Percentiles rank a stretch among this genome's conserved stretches.
phyloP scores from a whole-genome alignment of 2,329 filamentous ascomycete species.

The Zasmidium citrigriseum region DNA sequence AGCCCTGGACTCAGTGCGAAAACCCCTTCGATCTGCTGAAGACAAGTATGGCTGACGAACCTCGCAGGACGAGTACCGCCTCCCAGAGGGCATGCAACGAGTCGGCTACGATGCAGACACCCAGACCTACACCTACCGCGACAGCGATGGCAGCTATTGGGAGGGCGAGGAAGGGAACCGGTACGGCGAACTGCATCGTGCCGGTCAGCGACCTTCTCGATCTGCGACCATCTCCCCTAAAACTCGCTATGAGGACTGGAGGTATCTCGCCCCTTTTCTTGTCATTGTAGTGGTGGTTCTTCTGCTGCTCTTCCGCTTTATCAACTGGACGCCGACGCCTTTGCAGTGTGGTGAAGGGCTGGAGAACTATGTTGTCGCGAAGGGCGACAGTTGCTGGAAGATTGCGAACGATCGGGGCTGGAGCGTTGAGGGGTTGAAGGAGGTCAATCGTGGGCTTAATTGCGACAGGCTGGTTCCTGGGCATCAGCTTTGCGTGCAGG shows the following conservation, averaged over 20 bases:
- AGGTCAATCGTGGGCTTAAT: conserved; percentile 14
- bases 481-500: conserved; percentile 11
- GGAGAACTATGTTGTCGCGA: conserved; percentile 13
- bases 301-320: conserved; percentile 12
- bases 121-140: conserved; percentile 17
- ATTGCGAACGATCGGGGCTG: conserved; percentile 16
- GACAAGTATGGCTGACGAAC: not conserved
- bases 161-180: conserved; percentile 15
- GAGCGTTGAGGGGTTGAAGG: conserved; percentile 12
- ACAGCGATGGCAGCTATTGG: conserved; percentile 12
- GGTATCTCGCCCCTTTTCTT: conserved; percentile 16
- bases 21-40: not conserved
- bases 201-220: conserved; percentile 7
- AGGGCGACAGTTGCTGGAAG: conserved; percentile 19
- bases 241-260: conserved; percentile 9
- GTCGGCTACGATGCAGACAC: conserved; percentile 23
- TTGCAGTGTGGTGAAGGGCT: conserved; percentile 11
- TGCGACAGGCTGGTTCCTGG: conserved; percentile 14
- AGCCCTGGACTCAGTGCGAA: not conserved
- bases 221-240: conserved; percentile 1
- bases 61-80: conserved; percentile 5
- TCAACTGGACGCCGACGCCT: not conserved
- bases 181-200: conserved; percentile 12
- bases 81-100: conserved; percentile 13
- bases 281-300: conserved; percentile 15